Conservation (phyloP, 2,329 filamentous ascomycete genomes). For the Bipolaris sorokiniana region DNA sequence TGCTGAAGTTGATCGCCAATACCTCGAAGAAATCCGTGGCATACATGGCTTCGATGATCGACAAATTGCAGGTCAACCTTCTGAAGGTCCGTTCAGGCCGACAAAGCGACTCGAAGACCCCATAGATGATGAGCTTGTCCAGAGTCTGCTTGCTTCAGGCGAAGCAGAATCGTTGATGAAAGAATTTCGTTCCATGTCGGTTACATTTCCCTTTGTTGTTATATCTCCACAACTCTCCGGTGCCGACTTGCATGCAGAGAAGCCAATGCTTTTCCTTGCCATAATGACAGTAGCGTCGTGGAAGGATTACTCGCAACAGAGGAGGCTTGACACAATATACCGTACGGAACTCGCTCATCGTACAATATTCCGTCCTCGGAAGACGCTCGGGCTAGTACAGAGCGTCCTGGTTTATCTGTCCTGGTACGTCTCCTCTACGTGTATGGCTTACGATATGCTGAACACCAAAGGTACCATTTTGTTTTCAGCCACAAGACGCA, state of each 20-base stretch:
- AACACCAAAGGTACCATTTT: conserved; percentile 40
- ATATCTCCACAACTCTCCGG: conserved; percentile 22
- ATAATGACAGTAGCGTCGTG: conserved; percentile 39
- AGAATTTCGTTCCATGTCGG: conserved; percentile 27
- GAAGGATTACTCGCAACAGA: conserved; percentile 35
- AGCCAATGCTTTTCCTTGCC: conserved; percentile 44
- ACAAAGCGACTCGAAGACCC: conserved; percentile 27
- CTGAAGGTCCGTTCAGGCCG: conserved; percentile 24
- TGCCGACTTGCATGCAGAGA: conserved; percentile 26
- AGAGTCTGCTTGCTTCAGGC: conserved; percentile 26
- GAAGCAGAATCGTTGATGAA: conserved; percentile 36
- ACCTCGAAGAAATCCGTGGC: conserved; percentile 32
- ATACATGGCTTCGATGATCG: conserved; percentile 35
- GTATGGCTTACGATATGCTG: background rate
- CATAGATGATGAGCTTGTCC: conserved; percentile 30
- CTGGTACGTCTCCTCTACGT: conserved; percentile 25
- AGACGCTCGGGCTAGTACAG: conserved; percentile 40
- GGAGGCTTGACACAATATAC: conserved; percentile 35
- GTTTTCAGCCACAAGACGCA: conserved; percentile 46
- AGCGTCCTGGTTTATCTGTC: conserved; percentile 44
- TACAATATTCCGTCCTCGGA: conserved; percentile 38
- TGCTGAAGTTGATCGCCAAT: conserved; percentile 30
- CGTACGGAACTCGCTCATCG: conserved; percentile 42
- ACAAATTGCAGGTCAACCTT: conserved; percentile 15
- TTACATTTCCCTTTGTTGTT: conserved; percentile 42